These are phyloP conservation scores for Cercospora sp. DNA, from an alignment of 2,329 filamentous ascomycete species.

Conservation along the genomic window DNA sequence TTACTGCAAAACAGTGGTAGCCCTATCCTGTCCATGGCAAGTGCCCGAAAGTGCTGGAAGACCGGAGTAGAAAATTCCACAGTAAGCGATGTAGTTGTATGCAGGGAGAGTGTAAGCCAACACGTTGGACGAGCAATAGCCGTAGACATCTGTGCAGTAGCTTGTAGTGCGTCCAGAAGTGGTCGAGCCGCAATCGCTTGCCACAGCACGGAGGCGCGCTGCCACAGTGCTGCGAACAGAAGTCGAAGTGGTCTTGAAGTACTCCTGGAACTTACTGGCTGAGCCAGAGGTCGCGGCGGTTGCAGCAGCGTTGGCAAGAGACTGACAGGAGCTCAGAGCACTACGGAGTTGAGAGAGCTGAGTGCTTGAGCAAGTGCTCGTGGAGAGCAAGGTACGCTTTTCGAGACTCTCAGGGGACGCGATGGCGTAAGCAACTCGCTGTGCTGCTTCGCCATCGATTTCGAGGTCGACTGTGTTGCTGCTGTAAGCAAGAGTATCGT, in stretches of 20 bases:
- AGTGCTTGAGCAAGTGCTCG: constrained; percentile 11
- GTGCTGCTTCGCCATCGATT: constrained; percentile 59
- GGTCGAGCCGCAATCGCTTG: constrained; percentile 57
- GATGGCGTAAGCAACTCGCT: constrained; percentile 52
- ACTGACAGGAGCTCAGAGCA: constrained; percentile 12
- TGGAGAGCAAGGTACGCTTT: constrained; percentile 12
- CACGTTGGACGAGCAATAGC: constrained; percentile 54
- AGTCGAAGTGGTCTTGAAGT: constrained; percentile 60
- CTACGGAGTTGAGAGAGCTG: constrained; percentile 12
- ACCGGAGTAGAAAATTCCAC: constrained; percentile 60
- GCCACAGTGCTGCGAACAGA: constrained; percentile 54
- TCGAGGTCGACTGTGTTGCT: constrained; percentile 60
- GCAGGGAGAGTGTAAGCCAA: constrained; percentile 56
- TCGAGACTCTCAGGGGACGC: not conserved
- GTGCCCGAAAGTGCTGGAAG: constrained; percentile 52
- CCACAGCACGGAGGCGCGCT: constrained; percentile 54
- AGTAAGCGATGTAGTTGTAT: constrained; percentile 59
- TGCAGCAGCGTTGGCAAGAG: constrained; percentile 11
- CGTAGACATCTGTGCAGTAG: constrained; percentile 62
- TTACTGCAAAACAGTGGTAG: constrained; percentile 62
- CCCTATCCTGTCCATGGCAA: constrained; percentile 67
- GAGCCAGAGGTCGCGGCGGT: constrained; percentile 15
- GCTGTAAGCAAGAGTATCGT: constrained; percentile 54
- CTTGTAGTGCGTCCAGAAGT: constrained; percentile 53
- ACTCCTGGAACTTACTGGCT: constrained; percentile 16